Conservation (phyloP, 495 filamentous ascomycete genomes). For the Wilcoxina mikolae region DNA sequence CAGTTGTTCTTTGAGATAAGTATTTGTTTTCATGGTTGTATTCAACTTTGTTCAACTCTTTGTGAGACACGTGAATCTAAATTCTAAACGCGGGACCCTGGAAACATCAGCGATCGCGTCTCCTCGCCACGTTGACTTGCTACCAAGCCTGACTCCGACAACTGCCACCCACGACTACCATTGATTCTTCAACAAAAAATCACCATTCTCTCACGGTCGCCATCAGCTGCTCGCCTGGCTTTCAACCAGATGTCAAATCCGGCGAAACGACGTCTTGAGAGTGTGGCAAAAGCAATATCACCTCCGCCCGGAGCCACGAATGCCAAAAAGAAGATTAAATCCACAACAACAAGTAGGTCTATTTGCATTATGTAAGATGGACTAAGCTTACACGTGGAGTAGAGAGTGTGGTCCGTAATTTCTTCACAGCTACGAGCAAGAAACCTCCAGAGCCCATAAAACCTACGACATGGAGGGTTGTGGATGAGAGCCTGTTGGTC, state of each 20-base stretch:
- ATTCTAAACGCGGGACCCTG: too few relatives aligned
- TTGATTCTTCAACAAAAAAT: not conserved
- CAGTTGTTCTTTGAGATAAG: too few relatives aligned
- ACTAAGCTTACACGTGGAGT: constrained; percentile 17
- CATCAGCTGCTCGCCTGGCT: too few relatives aligned
- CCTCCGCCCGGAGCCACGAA: not conserved
- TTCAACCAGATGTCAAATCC: too few relatives aligned
- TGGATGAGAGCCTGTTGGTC: constrained; percentile 58
- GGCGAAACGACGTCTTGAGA: not conserved
- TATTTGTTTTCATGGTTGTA: too few relatives aligned
- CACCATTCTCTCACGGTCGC: too few relatives aligned
- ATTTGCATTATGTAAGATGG: constrained; percentile 6
- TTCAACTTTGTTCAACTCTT: too few relatives aligned
- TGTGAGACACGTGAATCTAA: too few relatives aligned
- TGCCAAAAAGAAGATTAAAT: constrained; percentile 2
- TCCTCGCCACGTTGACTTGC: not conserved
- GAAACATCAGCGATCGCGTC: too few relatives aligned
- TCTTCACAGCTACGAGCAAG: constrained; percentile 78
- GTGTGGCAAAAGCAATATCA: not conserved
- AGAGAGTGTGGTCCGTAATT: constrained; percentile 58
- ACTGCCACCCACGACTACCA: not conserved
- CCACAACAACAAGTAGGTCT: not conserved
- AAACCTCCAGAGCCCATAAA: constrained; percentile 55
- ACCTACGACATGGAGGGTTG: constrained; percentile 49
- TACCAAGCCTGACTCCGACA: not conserved